Percentiles rank a stretch among this genome's conserved stretches.
phyloP scores from a whole-genome alignment of 495 filamentous ascomycete genomes.

The Tuber calosporum region DNA sequence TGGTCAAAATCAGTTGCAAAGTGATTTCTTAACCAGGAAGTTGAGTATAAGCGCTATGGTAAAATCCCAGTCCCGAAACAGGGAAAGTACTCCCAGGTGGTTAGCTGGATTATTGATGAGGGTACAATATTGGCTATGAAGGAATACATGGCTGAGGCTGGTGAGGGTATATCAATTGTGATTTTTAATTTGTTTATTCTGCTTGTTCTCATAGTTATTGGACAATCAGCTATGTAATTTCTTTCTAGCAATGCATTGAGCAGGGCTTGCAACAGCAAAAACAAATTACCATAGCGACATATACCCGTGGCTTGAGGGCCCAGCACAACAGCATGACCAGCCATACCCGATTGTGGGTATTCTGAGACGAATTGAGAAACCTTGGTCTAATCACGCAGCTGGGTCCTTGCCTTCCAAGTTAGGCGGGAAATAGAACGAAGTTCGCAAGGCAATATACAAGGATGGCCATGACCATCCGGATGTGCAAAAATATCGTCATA shows the following conservation, averaged over 20 bases:
- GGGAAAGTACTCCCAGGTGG: neutral
- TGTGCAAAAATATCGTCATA: no score
- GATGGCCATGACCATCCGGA: no score
- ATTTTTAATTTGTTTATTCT: no score
- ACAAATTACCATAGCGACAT: neutral
- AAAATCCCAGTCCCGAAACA: neutral
- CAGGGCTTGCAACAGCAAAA: neutral
- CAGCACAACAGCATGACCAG: no score
- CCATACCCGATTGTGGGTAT: no score
- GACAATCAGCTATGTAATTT: neutral
- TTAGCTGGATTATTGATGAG: neutral
- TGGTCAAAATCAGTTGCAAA: neutral
- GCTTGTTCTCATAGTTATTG: neutral
- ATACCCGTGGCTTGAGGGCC: no score
- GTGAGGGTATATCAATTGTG: neutral
- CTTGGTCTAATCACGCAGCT: no score
- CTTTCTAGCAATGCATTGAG: neutral
- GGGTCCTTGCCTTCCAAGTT: no score
- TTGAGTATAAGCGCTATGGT: neutral
- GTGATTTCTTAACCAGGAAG: neutral
- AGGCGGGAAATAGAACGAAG: no score
- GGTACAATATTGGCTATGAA: conserved; percentile 2
- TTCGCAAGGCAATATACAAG: no score
- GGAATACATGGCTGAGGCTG: conserved; percentile 4
- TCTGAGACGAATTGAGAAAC: no score